These are phyloP conservation scores for Xylaria flabelliformis DNA, from an alignment of 495 filamentous ascomycete genomes.

Conservation along the genomic window DNA sequence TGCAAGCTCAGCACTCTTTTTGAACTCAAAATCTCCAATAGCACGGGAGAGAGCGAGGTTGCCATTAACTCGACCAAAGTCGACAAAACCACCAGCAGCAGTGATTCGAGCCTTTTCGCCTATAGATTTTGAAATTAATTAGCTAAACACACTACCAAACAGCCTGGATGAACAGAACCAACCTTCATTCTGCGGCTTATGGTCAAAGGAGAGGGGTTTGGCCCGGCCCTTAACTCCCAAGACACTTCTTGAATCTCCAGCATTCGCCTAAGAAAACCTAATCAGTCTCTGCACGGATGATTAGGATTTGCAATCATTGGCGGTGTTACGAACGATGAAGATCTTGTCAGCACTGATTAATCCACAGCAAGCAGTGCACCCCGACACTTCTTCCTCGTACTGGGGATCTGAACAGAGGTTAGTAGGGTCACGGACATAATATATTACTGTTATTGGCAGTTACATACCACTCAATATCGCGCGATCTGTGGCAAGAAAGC, in stretches of 20 bases:
- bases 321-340: constrained; percentile 74
- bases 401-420: constrained; percentile 73
- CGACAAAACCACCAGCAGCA: constrained; percentile 95
- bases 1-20: constrained; percentile 95
- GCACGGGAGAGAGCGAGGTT: constrained; percentile 97
- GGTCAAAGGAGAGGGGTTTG: constrained; percentile 95
- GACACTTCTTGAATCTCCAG: constrained; percentile 93
- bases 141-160: constrained; percentile 13
- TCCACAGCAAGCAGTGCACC: constrained; percentile 91
- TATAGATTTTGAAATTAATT: constrained; percentile 47
- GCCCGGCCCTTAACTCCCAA: constrained; percentile 94
- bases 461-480: constrained; percentile 89
- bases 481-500: constrained; percentile 93
- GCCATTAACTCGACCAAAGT: constrained; percentile 97
- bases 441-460: neutral
- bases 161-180: constrained; percentile 23
- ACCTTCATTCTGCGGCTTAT: constrained; percentile 99
- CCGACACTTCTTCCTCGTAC: constrained; percentile 97
- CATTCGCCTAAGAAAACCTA: constrained; percentile 73
- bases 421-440: constrained; percentile 10
- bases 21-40: constrained; percentile 99
- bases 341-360: constrained; percentile 90
- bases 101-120: constrained; percentile 95
- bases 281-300: neutral
- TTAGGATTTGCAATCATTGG: neutral